Evolutionary conservation across 805 yeast species (phyloP).

Genomic region (Phaffomyces opuntiae): DNA sequence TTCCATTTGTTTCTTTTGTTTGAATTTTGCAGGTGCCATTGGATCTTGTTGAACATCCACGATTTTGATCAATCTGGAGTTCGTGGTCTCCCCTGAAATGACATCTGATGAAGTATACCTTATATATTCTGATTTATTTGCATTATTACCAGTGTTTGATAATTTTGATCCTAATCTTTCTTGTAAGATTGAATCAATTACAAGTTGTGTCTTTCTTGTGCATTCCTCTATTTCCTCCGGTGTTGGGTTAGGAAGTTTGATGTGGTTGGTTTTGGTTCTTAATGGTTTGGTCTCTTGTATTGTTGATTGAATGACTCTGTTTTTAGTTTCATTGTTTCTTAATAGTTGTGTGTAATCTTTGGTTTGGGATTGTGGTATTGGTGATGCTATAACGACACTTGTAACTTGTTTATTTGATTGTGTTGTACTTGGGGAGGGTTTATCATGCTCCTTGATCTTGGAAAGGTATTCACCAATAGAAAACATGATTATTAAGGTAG

Average conservation of each 20-base stretch:
- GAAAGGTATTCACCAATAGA: slow-evolving; percentile 16
- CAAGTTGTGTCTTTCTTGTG: slow-evolving; percentile 47
- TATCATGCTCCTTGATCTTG: slow-evolving; percentile 4
- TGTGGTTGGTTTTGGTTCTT: slow-evolving; percentile 35
- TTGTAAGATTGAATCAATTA: slow-evolving; percentile 45
- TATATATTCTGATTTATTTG: slow-evolving; percentile 34
- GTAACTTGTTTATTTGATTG: not conserved
- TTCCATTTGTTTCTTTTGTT: slow-evolving; percentile 61
- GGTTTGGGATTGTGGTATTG: not conserved
- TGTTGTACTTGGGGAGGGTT: not conserved
- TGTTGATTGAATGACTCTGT: slow-evolving; percentile 32
- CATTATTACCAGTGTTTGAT: slow-evolving; percentile 21
- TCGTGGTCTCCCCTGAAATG: slow-evolving; percentile 23
- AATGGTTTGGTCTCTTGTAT: slow-evolving; percentile 57
- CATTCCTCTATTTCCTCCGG: slow-evolving; percentile 40
- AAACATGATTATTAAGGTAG: slow-evolving; percentile 6
- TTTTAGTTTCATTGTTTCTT: slow-evolving; percentile 13
- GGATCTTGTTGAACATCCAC: slow-evolving; percentile 74
- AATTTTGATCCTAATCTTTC: slow-evolving; percentile 17
- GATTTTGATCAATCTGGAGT: slow-evolving; percentile 51
- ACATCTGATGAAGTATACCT: slow-evolving; percentile 37
- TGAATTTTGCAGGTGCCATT: slow-evolving; percentile 73
- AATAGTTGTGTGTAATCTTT: slow-evolving; percentile 18
- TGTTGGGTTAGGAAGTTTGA: slow-evolving; percentile 38
- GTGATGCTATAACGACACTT: slow-evolving; percentile 8